Conservation (phyloP, 768 basidiomycete genomes). For the Mycena pura region DNA sequence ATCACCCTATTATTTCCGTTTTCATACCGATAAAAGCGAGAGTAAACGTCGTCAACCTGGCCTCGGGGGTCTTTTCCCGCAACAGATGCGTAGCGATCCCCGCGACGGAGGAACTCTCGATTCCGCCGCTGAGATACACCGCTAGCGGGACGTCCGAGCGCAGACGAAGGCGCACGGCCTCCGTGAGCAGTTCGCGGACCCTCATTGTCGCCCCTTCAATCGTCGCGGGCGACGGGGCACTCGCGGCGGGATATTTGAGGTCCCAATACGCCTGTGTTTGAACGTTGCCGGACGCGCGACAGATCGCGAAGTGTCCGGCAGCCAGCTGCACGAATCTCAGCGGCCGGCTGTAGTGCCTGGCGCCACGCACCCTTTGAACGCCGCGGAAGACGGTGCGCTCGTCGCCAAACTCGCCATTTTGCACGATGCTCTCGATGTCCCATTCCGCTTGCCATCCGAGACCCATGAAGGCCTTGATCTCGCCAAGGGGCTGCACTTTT, state of each 20-base stretch:
- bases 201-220: too few species aligned
- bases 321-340: background rate
- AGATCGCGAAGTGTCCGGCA: conserved; percentile 2
- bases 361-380: conserved; percentile 15
- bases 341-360: conserved; percentile 2
- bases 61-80: conserved; percentile 10
- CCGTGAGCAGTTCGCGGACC: too few species aligned
- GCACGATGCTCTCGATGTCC: too few species aligned
- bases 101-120: conserved; percentile 15
- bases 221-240: too few species aligned
- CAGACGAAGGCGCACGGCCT: too few species aligned
- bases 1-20: too few species aligned
- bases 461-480: conserved; percentile 20
- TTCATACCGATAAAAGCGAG: conserved; percentile 10
- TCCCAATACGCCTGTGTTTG: too few species aligned
- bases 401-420: too few species aligned
- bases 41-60: conserved; percentile 10
- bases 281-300: too few species aligned
- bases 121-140: conserved; percentile 14
- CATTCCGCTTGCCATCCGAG: conserved; percentile 22
- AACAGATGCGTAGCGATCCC: conserved; percentile 10
- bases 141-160: too few species aligned
- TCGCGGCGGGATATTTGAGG: too few species aligned
- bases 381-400: too few species aligned
- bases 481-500: conserved; percentile 13